Evolutionary conservation across 305 asterid genomes (phyloP), one percentile per base, ranked within the genome.

Genomic region (Andrographis paniculata): DNA sequence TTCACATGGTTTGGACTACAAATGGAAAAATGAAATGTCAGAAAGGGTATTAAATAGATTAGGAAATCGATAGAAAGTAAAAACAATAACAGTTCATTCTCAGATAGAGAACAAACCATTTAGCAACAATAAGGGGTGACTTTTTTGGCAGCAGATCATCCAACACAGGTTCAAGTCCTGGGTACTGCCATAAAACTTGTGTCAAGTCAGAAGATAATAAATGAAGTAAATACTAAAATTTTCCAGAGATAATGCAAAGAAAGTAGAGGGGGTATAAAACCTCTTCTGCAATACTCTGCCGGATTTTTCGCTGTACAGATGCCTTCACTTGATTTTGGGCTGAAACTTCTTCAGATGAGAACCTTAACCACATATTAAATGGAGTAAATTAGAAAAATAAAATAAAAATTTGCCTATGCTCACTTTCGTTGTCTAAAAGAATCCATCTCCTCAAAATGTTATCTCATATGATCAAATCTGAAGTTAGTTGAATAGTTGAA

Each of bases 301-400:
- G 82, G 22, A 89, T 89, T 76, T 54, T 85, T 39, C 98, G 71
- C 59, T 89, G 98, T 48, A 89, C 98, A 58, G 96, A 89, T 51
- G 98, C 96, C 88, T 89, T 89, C 59, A 85, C 96, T 89, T 85
- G 98, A 78, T 89, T 89, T 67, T 89, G 98, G 20, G 87, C 98
- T 55, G 98, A 85, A 62, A 89, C 96, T 64, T 89, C 98, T 63
- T 89, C 98, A 21, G 82, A 61, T 51, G 95, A 78, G 71, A 89
- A 89, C 82, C 98, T 89, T 70, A 57, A 58, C 50, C 18, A 45
- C 9, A 33, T 51, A 44, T 27, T 27, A 5, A 33, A 33, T 4
- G n/a, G 38, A 13, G 12, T 33, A 4, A 33, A 13, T 5, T 7
- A 9, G 38, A 7, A 33, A 33, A 33, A 33, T 5, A 11, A 33